Conservation (phyloP, 2,329 filamentous ascomycete species). For the Aspergillus calidoustus region DNA sequence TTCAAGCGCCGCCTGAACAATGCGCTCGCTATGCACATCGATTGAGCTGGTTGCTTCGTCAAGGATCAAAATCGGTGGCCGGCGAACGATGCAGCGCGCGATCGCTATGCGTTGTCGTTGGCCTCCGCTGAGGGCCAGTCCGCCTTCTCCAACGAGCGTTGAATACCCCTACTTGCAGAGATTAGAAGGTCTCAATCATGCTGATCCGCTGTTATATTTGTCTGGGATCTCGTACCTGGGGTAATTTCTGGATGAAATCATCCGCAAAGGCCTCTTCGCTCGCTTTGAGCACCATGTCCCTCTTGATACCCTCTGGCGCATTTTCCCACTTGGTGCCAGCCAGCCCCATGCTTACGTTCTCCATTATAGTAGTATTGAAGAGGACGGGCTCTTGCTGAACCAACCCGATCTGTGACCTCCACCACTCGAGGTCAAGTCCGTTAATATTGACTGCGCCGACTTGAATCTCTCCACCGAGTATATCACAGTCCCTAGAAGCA, state of each 20-base stretch:
- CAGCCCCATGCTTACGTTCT: constrained; percentile 59
- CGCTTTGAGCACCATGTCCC: constrained; percentile 31
- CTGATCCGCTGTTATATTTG: constrained; percentile 11
- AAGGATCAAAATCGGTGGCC: constrained; percentile 73
- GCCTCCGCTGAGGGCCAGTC: constrained; percentile 60
- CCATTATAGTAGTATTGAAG: constrained; percentile 56
- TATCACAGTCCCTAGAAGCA: too few species aligned
- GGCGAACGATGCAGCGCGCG: constrained; percentile 79
- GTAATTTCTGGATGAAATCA: constrained; percentile 32
- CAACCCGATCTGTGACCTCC: constrained; percentile 41
- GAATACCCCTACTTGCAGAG: too few species aligned
- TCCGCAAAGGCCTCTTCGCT: constrained; percentile 32
- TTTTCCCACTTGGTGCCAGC: constrained; percentile 36
- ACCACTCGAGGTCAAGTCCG: constrained; percentile 39
- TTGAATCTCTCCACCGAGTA: constrained; percentile 29
- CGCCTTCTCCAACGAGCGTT: constrained; percentile 40
- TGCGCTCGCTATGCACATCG: constrained; percentile 39
- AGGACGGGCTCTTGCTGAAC: constrained; percentile 59
- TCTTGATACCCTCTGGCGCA: constrained; percentile 27
- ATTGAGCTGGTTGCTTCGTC: constrained; percentile 44
- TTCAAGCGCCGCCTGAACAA: constrained; percentile 38
- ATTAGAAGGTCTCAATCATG: constrained; percentile 9
- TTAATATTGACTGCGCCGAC: constrained; percentile 35
- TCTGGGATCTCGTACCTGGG: not conserved
- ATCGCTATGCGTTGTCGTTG: constrained; percentile 91